Base-by-base conservation (phyloP, 257 asterid genomes). In the Linderniella brevidens region DNA sequence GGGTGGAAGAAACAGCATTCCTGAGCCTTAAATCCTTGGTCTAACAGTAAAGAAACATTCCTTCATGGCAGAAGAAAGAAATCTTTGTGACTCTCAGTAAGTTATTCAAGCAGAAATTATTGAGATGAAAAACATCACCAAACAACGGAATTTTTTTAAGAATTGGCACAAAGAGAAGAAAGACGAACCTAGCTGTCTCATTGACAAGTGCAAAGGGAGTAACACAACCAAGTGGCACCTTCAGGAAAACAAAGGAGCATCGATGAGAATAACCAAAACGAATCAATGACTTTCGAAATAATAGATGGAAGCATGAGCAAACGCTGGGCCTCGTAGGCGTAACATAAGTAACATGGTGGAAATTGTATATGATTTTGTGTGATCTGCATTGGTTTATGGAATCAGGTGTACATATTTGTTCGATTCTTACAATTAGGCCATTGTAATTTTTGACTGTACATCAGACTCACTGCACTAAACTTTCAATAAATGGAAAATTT, bases 171-270 rank as follows among this genome's bases (percentile, higher is more conserved):
- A 17, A 58, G 45, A 29, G 56, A 19, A 46, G 17, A 40, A 50
- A 56, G 20, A 60, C 38, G 43, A 59, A 88, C 94, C 87, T 65
- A 52, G 97, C 93, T 11, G 94, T 78, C 57, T 88, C 93, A 48
- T 88, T 88, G 55, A 80, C 75, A 56, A 84, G 71, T 13, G 95
- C 86, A 58, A 88, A 84, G 18, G 98, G 98, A 62, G 95, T 88
- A 61, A 88, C 93, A 56, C 85, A 80, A 18, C 94, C 95, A 18
- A 76, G 68, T 19, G 95, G 94, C 51, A 88, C 94, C 95, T 88
- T 53, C 58, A 65, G 51, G 56, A 64, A 41, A 59, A 56, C 44
- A 57, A 56, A 57, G 13, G 52, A 54, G 55, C 35, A 52, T 49
- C 57, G 42, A 11, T 13, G 50, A 45, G 38, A 19, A 48, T 50